Evolutionary conservation across 176 grass and related monocot species (phyloP), one percentile per base, ranked within the genome.

Genomic region (Raddia guianensis): DNA sequence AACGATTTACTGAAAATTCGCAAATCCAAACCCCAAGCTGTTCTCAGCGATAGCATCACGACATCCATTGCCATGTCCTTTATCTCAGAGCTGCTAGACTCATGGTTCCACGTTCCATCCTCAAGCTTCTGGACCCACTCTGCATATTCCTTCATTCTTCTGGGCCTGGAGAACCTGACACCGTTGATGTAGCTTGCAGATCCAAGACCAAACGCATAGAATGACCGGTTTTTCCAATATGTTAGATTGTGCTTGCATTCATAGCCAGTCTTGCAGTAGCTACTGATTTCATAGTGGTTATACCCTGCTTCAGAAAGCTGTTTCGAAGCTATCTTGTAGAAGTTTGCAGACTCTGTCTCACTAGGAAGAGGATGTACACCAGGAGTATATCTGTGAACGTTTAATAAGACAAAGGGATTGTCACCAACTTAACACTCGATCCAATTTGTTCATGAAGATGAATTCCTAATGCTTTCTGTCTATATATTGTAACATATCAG

Each of bases 41-140:
- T 98, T 83, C 95, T 91, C 62, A 98, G 55, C 20, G 95, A 94
- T 55, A 94, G 58, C 92, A 98, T 98, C 76, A 98, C 87, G 0
- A 92, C 77, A 76, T 94, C 95, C 87, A 94, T 90, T 6, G 95
- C 95, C 85, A 94, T 78, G 56, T 94, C 92, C 82, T 94, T 97
- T 12, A 48, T 40, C 48, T 89, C 87, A 7, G 87, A 50, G 56
- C 46, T 76, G 52, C 54, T 66, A 21, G 60, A 78, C 64, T 82
- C 78, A 37, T 76, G 83, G 71, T 50, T 76, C 74, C 80, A 73
- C 11, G 50, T 65, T 67, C 95, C 95, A 54, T 80, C 78, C 52
- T 94, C 90, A 18, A 98, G 63, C 11, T 76, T 89, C 40, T 90
- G 85, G 63, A 98, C 92, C 92, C 91, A 98, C 2, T 94, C 85